These are phyloP conservation scores for Fusarium verticillioides DNA, from an alignment of 2,329 filamentous ascomycete genomes.

Conservation along the genomic window DNA sequence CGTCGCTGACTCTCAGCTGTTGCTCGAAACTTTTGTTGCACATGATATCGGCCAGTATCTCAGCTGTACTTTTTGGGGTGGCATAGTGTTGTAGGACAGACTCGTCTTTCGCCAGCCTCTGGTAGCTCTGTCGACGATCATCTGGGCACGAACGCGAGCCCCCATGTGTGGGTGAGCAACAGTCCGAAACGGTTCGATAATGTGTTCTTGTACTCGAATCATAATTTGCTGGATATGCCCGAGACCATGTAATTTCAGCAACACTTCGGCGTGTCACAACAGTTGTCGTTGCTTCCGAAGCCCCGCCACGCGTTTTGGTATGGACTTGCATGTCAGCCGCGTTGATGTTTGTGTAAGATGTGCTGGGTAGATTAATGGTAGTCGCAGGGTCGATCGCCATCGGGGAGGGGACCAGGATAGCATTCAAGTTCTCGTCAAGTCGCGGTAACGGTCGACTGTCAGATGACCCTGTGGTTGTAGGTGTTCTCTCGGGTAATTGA, in stretches of 20 bases:
- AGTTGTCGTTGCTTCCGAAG: constrained; percentile 41
- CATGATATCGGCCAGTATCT: constrained; percentile 36
- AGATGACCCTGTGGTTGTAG: constrained; percentile 7
- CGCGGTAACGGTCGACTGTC: constrained; percentile 25
- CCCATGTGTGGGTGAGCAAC: constrained; percentile 29
- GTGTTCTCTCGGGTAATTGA: background rate
- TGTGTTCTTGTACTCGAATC: background rate
- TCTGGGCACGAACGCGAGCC: constrained; percentile 10
- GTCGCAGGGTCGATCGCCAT: constrained; percentile 47
- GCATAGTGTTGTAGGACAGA: constrained; percentile 39
- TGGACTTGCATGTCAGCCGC: constrained; percentile 35
- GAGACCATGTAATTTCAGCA: constrained; percentile 48
- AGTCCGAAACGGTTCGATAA: constrained; percentile 36
- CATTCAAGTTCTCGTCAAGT: constrained; percentile 33
- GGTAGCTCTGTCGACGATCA: constrained; percentile 30
- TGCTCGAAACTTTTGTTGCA: constrained; percentile 29
- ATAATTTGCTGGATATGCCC: constrained; percentile 13
- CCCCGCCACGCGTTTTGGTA: constrained; percentile 33
- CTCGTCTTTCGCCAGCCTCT: constrained; percentile 5
- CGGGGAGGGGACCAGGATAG: constrained; percentile 42
- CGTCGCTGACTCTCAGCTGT: constrained; percentile 28
- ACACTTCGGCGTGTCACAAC: constrained; percentile 46
- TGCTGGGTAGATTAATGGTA: constrained; percentile 49
- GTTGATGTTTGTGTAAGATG: constrained; percentile 45
- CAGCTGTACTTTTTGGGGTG: constrained; percentile 26